Conservation (phyloP, 2,329 filamentous ascomycete species). For the Aaosphaeria arxii region DNA sequence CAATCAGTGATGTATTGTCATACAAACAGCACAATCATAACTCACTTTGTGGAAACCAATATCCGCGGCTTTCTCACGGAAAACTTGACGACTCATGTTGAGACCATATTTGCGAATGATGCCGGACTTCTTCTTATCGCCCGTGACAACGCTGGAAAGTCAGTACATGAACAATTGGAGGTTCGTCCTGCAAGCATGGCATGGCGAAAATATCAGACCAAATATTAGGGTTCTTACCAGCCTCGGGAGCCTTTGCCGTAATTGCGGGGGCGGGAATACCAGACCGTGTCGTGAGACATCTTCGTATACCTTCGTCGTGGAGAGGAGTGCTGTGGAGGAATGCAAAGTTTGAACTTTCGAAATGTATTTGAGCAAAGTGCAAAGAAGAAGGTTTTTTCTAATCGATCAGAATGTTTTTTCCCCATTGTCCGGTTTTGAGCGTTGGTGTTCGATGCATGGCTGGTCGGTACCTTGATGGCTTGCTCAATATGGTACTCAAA, state of each 20-base stretch:
- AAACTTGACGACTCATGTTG: slow-evolving; percentile 70
- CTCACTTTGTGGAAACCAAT: slow-evolving; percentile 65
- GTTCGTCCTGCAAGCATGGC: slow-evolving; percentile 44
- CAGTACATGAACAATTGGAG: neutral
- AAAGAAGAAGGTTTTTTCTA: too few relatives aligned
- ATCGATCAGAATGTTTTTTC: too few relatives aligned
- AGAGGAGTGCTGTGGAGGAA: too few relatives aligned
- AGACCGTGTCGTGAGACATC: slow-evolving; percentile 56
- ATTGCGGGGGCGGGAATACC: slow-evolving; percentile 93
- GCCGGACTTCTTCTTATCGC: slow-evolving; percentile 60
- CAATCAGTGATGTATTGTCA: too few relatives aligned
- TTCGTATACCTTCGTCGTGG: too few relatives aligned
- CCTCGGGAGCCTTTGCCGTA: slow-evolving; percentile 92
- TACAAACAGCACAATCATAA: neutral
- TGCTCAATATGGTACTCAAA: too few relatives aligned
- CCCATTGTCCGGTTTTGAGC: too few relatives aligned
- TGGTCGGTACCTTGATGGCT: too few relatives aligned
- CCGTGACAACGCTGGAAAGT: slow-evolving; percentile 20
- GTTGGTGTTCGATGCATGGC: too few relatives aligned
- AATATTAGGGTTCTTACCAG: slow-evolving; percentile 59
- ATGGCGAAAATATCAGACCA: neutral
- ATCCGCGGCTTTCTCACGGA: slow-evolving; percentile 63
- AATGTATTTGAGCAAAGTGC: too few relatives aligned
- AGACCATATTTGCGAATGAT: slow-evolving; percentile 99
- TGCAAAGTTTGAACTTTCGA: too few relatives aligned